A percentile compares a stretch with the other conserved stretches of the same genome.
phyloP scores from a whole-genome alignment of 768 basidiomycete genomes.

The Phanerodontia chrysosporium region DNA sequence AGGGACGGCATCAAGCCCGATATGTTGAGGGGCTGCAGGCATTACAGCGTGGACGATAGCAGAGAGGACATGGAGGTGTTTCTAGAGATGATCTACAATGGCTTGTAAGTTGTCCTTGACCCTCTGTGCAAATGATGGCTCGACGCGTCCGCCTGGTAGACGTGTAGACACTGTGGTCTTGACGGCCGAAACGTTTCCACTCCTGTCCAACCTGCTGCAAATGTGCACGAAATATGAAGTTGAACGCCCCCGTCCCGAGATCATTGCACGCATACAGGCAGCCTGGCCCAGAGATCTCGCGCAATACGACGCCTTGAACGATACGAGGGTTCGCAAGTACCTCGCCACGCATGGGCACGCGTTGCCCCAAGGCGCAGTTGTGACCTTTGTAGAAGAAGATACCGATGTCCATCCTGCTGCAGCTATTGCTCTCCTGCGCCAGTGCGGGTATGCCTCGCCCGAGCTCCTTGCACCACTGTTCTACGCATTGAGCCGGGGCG shows the following conservation, averaged over 20 bases:
- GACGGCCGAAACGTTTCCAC: conserved; percentile 17
- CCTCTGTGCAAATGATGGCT: not conserved
- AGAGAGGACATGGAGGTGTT: conserved; percentile 13
- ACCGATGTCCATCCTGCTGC: conserved; percentile 19
- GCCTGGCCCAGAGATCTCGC: conserved; percentile 7
- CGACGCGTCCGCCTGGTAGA: conserved; percentile 5
- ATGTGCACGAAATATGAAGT: conserved; percentile 13
- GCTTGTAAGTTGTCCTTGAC: conserved; percentile 11
- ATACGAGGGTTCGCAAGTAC: not conserved
- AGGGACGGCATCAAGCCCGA: not conserved
- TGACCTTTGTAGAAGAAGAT: conserved; percentile 9
- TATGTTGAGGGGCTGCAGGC: conserved; percentile 2
- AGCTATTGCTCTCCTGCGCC: conserved; percentile 23
- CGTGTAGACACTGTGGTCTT: conserved; percentile 17
- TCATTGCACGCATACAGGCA: conserved; percentile 1
- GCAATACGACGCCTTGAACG: not conserved
- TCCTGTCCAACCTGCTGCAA: conserved; percentile 5
- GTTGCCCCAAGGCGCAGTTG: not conserved
- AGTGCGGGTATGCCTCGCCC: conserved; percentile 15
- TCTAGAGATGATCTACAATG: conserved; percentile 12
- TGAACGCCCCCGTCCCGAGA: not conserved
- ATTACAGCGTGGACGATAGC: conserved; percentile 7
- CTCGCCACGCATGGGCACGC: not conserved
- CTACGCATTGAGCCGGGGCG: conserved; percentile 18
- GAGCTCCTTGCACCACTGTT: conserved; percentile 22